A percentile compares a stretch with the other conserved stretches of the same genome.
Evolutionary conservation across 2,329 filamentous ascomycete genomes (phyloP).

Genomic region (Pestalotiopsis sp.): DNA sequence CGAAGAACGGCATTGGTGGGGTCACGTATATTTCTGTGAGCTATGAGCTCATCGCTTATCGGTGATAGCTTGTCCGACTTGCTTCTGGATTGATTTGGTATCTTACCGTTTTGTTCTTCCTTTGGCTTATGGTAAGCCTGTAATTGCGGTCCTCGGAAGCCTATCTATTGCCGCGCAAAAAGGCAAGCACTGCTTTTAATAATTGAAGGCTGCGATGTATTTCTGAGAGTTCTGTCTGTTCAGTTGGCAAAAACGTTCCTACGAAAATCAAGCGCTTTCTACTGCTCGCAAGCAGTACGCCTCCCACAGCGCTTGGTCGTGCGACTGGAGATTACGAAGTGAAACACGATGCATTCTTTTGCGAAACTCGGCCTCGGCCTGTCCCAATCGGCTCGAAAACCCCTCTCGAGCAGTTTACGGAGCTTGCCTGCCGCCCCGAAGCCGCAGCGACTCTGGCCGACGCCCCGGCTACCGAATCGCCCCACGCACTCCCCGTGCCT

Average conservation of each 20-base stretch:
- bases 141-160: background rate
- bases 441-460: background rate
- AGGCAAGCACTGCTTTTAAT: background rate
- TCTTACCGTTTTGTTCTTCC: background rate
- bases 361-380: background rate
- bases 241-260: background rate
- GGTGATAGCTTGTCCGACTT: background rate
- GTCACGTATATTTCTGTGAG: background rate
- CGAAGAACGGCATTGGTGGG: background rate
- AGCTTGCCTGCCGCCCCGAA: background rate
- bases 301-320: background rate
- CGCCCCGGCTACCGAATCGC: background rate
- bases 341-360: background rate
- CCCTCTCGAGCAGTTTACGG: no score
- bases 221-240: background rate
- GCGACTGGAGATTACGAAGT: no score
- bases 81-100: background rate
- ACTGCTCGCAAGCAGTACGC: background rate
- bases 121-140: background rate
- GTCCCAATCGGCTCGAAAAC: background rate
- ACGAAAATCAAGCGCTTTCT: background rate
- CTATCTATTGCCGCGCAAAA: background rate
- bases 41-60: background rate
- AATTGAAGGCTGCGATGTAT: background rate
- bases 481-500: background rate